Conservation (phyloP, 441 rosid species). For the Populus hybrid region DNA sequence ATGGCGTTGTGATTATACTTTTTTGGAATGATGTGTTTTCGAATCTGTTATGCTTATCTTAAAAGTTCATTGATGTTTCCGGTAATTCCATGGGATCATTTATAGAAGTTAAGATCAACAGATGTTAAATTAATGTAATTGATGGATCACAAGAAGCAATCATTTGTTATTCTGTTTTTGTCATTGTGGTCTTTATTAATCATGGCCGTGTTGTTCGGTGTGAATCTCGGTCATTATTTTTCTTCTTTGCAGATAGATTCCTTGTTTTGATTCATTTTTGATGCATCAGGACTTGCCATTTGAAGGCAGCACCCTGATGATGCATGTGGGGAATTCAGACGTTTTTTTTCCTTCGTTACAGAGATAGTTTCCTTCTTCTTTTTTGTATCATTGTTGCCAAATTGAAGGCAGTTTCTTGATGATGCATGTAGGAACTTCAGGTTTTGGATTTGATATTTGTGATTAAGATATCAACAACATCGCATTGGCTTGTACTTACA, state of each 20-base stretch:
- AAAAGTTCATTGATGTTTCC: constrained; percentile 17
- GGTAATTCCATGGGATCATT: neutral
- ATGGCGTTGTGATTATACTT: constrained; percentile 2
- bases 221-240: neutral
- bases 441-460: constrained; percentile 1
- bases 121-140: constrained; percentile 5
- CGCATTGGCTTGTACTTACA: neutral
- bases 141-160: neutral
- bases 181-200: neutral
- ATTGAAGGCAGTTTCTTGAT: constrained; percentile 3
- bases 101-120: neutral
- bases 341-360: constrained; percentile 7
- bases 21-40: neutral
- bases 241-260: neutral
- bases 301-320: neutral
- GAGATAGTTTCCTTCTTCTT: constrained; percentile 10
- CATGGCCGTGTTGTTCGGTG: neutral
- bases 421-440: neutral
- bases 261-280: neutral
- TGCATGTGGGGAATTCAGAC: neutral
- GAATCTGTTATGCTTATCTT: constrained; percentile 6
- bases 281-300: neutral
- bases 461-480: constrained; percentile 9
- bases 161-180: neutral
- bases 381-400: constrained; percentile 11